These are phyloP conservation scores for Inga laurina DNA, from an alignment of 306 rosid species.

Conservation along the genomic window DNA sequence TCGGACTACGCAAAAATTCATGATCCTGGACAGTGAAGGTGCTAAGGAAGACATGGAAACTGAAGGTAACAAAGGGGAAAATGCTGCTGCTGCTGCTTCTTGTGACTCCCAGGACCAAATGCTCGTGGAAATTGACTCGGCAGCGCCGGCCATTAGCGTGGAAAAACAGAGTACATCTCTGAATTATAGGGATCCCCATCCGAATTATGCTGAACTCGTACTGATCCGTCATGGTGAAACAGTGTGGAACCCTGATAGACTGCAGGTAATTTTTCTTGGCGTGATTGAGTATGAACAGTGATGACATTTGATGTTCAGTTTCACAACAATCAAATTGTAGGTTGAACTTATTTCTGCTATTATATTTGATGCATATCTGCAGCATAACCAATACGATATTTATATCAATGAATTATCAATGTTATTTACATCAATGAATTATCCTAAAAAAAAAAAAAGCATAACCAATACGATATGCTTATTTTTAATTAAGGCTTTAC, in stretches of 20 bases:
- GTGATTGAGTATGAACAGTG: neutral
- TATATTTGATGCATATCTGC: neutral
- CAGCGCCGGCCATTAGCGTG: too few relatives aligned
- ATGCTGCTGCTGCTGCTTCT: too few relatives aligned
- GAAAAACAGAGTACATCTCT: too few relatives aligned
- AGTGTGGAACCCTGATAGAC: conserved; percentile 68
- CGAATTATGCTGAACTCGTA: conserved; percentile 65
- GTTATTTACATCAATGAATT: too few relatives aligned
- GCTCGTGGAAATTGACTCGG: too few relatives aligned
- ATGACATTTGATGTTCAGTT: neutral
- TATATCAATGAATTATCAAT: too few relatives aligned
- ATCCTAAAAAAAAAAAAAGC: too few relatives aligned
- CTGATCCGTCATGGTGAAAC: conserved; percentile 93
- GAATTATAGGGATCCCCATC: conserved; percentile 41
- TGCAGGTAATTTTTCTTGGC: conserved; percentile 58
- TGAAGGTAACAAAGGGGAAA: too few relatives aligned
- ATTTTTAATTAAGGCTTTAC: neutral
- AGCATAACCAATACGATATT: neutral
- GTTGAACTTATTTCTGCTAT: conserved; percentile 3
- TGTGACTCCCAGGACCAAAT: too few relatives aligned
- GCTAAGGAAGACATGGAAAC: too few relatives aligned
- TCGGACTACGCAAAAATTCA: too few relatives aligned
- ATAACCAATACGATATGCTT: neutral
- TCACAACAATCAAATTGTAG: neutral
- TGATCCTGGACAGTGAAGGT: too few relatives aligned